Evolutionary conservation across 2,329 filamentous ascomycete species (phyloP).

Genomic region (Microsporum canis): DNA sequence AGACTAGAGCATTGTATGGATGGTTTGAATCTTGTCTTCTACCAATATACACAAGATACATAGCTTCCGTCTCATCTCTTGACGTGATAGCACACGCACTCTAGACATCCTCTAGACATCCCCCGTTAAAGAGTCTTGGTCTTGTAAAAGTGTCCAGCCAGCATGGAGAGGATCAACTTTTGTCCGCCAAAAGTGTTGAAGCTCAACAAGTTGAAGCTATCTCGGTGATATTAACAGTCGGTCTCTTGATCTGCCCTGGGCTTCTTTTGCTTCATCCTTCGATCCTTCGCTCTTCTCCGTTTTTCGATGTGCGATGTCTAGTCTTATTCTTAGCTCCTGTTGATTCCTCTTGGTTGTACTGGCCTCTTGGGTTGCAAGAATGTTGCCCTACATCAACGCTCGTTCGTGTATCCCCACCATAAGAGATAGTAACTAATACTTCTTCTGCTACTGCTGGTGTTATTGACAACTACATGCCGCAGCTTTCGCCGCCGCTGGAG

Average conservation of each 20-base stretch:
- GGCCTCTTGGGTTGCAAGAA: conserved; percentile 23
- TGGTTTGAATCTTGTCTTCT: no score
- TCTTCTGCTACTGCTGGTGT: not conserved
- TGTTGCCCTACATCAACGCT: conserved; percentile 54
- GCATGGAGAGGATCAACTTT: not conserved
- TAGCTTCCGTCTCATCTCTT: no score
- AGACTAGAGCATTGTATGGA: not conserved
- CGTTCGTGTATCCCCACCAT: conserved; percentile 31
- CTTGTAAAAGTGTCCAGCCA: not conserved
- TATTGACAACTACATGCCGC: conserved; percentile 11
- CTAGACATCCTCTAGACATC: no score
- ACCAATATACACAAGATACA: no score
- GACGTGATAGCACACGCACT: no score
- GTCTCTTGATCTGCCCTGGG: no score
- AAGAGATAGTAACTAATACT: not conserved
- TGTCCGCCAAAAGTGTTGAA: not conserved
- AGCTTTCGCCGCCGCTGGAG: conserved; percentile 52
- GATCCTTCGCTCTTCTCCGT: not conserved
- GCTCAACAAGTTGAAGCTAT: not conserved
- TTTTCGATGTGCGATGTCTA: not conserved
- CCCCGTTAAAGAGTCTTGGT: not conserved
- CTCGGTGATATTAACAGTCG: no score
- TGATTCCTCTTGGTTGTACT: not conserved
- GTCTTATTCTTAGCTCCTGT: not conserved
- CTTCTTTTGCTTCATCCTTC: not conserved